Percentiles rank a stretch among this genome's conserved stretches.
Evolutionary conservation across 768 basidiomycete genomes (phyloP).

Genomic region (Suillus occidentalis): DNA sequence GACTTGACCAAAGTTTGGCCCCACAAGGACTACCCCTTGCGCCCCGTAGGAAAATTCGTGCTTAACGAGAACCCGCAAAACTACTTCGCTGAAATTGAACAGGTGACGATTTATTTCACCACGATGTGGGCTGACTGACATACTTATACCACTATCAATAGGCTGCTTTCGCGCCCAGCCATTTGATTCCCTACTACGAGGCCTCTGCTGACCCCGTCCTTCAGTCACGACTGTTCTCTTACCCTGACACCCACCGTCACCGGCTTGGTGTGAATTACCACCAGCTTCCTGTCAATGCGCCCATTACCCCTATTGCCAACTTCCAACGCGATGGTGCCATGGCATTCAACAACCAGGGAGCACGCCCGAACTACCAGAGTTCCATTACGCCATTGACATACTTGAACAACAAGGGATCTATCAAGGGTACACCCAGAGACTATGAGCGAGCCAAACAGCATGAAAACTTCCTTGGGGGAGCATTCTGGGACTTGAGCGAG

Average conservation of each 20-base stretch:
- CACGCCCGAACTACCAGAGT: constrained; percentile 86
- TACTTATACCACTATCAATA: constrained; percentile 22
- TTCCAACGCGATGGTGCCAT: constrained; percentile 87
- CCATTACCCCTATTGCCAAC: constrained; percentile 72
- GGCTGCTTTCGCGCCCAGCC: constrained; percentile 86
- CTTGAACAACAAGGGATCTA: constrained; percentile 45
- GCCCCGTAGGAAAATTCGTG: constrained; percentile 83
- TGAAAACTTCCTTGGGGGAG: constrained; percentile 74
- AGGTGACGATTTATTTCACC: constrained; percentile 48
- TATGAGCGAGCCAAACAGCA: constrained; percentile 46
- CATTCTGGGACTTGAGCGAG: constrained; percentile 67
- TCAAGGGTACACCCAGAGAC: constrained; percentile 44
- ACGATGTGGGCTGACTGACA: constrained; percentile 11
- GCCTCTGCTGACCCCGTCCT: constrained; percentile 90
- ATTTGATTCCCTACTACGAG: constrained; percentile 86
- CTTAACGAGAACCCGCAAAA: constrained; percentile 77
- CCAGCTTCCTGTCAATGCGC: constrained; percentile 86
- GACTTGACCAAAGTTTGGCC: constrained; percentile 94
- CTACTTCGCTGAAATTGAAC: constrained; percentile 96
- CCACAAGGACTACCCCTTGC: constrained; percentile 84
- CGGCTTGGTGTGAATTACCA: constrained; percentile 80
- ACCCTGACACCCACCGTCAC: constrained; percentile 87
- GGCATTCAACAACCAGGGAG: constrained; percentile 76
- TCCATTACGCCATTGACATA: constrained; percentile 72
- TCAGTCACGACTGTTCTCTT: constrained; percentile 93